Evolutionary conservation across 768 basidiomycete species (phyloP).

Genomic region (Agrocybe praecox): DNA sequence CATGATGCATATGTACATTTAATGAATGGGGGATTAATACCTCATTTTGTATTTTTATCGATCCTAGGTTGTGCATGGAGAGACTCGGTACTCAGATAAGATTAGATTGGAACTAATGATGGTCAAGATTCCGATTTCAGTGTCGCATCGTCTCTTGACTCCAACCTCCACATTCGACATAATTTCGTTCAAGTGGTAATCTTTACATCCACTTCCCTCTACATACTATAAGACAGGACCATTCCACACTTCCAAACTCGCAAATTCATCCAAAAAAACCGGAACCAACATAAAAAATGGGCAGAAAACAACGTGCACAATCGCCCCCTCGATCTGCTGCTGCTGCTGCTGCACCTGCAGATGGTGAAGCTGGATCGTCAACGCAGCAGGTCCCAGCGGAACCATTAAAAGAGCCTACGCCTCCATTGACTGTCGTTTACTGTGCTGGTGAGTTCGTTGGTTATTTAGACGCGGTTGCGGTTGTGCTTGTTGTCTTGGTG

Average conservation of each 20-base stretch:
- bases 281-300: conserved; percentile 9
- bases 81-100: conserved; percentile 7
- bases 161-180: neutral
- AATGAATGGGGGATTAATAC: neutral
- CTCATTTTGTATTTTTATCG: neutral
- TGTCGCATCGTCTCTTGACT: neutral
- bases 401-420: conserved; percentile 47
- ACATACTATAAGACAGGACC: no score
- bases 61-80: neutral
- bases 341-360: conserved; percentile 26
- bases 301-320: conserved; percentile 24
- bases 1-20: neutral
- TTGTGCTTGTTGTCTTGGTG: conserved; percentile 7
- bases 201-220: no score
- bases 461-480: neutral
- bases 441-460: conserved; percentile 51
- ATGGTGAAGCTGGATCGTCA: conserved; percentile 21
- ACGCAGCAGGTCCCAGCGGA: conserved; percentile 26
- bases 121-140: neutral
- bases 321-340: conserved; percentile 30
- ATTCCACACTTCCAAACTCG: no score
- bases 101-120: conserved; percentile 14
- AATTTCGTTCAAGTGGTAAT: no score
- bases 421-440: conserved; percentile 64
- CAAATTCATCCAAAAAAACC: neutral